Percentiles rank a stretch among this genome's conserved stretches.
These are phyloP conservation scores for Russula olivacea DNA, from an alignment of 768 basidiomycete genomes.

Conservation along the genomic window DNA sequence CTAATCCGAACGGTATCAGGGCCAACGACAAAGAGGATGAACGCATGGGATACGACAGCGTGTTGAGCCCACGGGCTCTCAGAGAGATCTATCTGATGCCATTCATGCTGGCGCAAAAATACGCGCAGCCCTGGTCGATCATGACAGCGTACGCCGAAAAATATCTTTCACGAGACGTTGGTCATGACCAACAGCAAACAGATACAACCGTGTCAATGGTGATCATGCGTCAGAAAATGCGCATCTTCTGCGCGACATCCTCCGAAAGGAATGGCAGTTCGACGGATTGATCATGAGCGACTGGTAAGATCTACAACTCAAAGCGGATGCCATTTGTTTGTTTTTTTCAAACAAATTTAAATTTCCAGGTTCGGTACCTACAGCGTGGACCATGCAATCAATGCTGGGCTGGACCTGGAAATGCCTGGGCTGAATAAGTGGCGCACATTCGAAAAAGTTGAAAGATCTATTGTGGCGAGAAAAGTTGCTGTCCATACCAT, in stretches of 20 bases:
- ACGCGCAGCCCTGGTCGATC: conserved; percentile 46
- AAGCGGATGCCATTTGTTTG: neutral
- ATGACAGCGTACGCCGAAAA: conserved; percentile 48
- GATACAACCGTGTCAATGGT: conserved; percentile 74
- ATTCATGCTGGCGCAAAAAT: conserved; percentile 53
- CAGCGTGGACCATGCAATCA: conserved; percentile 40
- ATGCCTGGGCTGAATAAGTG: conserved; percentile 77
- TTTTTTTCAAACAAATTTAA: neutral
- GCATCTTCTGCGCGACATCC: conserved; percentile 44
- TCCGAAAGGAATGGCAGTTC: conserved; percentile 60
- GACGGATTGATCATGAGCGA: conserved; percentile 77
- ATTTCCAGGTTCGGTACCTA: conserved; percentile 54
- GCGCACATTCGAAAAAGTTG: conserved; percentile 64
- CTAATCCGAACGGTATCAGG: conserved; percentile 31
- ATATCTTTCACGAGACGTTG: neutral
- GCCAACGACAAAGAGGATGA: conserved; percentile 83
- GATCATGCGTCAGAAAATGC: conserved; percentile 63
- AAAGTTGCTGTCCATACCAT: conserved; percentile 62
- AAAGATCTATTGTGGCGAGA: conserved; percentile 49
- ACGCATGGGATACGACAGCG: conserved; percentile 52
- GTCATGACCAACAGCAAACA: conserved; percentile 27
- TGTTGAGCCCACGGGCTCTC: conserved; percentile 46
- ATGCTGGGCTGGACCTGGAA: conserved; percentile 18
- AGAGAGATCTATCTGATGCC: conserved; percentile 58
- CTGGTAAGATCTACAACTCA: conserved; percentile 43